Conservation (phyloP, 768 basidiomycete genomes). For the Filobasidium wieringae region DNA sequence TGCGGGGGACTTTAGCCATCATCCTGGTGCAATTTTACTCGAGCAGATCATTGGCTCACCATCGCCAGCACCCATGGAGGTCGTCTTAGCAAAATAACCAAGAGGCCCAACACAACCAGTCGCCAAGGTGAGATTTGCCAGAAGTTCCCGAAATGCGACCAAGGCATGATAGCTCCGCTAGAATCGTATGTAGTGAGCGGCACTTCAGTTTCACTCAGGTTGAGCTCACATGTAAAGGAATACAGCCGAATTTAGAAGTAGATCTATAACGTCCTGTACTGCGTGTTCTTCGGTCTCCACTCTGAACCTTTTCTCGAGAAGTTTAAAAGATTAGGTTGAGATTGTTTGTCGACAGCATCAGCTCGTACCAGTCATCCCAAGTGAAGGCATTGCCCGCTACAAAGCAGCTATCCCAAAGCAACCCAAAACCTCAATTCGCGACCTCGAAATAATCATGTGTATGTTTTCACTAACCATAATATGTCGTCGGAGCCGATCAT, state of each 20-base stretch:
- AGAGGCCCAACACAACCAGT: conserved; percentile 37
- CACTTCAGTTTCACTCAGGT: conserved; percentile 31
- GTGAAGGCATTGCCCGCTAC: conserved; percentile 33
- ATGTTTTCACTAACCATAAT: conserved; percentile 21
- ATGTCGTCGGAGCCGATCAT: conserved; percentile 42
- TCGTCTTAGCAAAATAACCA: conserved; percentile 39
- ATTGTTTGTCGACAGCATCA: conserved; percentile 5
- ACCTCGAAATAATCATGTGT: not conserved
- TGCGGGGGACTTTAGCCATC: not conserved
- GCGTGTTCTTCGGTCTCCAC: conserved; percentile 35
- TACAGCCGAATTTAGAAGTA: conserved; percentile 24
- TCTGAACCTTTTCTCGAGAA: conserved; percentile 21
- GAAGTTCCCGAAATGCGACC: conserved; percentile 24
- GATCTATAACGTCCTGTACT: conserved; percentile 38
- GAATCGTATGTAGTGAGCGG: conserved; percentile 32
- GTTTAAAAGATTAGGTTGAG: not conserved
- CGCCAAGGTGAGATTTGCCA: conserved; percentile 37
- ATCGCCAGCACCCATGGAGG: conserved; percentile 39
- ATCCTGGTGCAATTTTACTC: not conserved
- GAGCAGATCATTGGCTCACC: conserved; percentile 13
- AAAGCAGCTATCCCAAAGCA: conserved; percentile 36
- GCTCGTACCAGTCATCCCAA: conserved; percentile 37
- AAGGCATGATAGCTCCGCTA: conserved; percentile 38
- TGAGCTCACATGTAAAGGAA: conserved; percentile 1
- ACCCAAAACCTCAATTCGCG: not conserved